Evolutionary conservation across 177 flowering plant genomes (phyloP), one percentile per base, ranked within the genome.

Genomic region (Telopea speciosissima): DNA sequence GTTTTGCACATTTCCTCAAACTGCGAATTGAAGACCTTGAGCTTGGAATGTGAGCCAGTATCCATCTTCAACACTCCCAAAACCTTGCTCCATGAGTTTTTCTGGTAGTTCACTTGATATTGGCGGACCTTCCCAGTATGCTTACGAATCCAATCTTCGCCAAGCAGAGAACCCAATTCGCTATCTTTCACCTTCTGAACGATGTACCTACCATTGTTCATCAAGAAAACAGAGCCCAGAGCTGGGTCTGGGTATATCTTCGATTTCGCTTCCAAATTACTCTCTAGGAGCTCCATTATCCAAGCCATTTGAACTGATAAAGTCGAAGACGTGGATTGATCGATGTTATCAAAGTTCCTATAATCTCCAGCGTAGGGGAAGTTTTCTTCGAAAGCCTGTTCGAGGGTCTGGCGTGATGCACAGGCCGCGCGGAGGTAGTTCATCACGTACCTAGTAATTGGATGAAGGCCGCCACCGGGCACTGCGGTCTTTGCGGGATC

Each of bases 391-490:
- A 90, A 91, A 8, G 91, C 83, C 66, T 87, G 96, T 54, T 89
- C 97, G 0, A 92, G 81, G 0, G 93, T 86, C 63, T 79, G 82
- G 3, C 84, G 69, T 0, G 90, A 88, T 3, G 88, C 73, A 31
- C 89, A 90, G 0, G 97, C 93, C 0, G 92, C 92, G 0, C 89
- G 79, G 42, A 92, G 79, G 72, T 95, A 95, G 70, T 95, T 95
- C 97, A 95, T 89, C 36, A 92, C 99, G 28, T 95, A 95, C 0
- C 99, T 81, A 5, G 97, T 95, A 25, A 95, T 88, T 0, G 99
- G 97, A 70, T 95, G 99, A 8, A 89, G 78, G 1, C 89, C 91
- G 22, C 97, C 97, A 1, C 97, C 93, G 16, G 99, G 99, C 11
- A 91, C 90, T 0, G 91, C 75, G 0, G 84, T 72, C 62, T 89